These are phyloP conservation scores for Aphanomyces invadans DNA, from an alignment of 352 stramenopile species.

Conservation along the genomic window DNA sequence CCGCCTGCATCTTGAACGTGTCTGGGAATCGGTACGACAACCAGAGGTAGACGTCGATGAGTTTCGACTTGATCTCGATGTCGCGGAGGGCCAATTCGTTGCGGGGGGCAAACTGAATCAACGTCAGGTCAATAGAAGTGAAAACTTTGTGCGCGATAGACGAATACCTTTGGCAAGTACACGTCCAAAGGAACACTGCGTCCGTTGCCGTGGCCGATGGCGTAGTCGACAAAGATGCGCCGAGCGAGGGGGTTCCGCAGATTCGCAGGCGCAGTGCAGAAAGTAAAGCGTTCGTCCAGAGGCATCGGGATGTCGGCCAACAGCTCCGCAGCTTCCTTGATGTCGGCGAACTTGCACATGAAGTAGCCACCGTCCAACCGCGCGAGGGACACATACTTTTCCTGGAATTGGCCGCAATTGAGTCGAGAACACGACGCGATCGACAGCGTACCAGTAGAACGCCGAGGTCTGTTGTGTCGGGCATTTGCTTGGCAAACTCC, in stretches of 20 bases:
- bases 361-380: conserved; percentile 89
- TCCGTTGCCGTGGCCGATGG: conserved; percentile 52
- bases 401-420: too few species aligned
- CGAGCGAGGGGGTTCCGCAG: conserved; percentile 65
- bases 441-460: conserved; percentile 44
- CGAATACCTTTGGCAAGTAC: conserved; percentile 37
- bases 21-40: conserved; percentile 86
- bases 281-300: conserved; percentile 74
- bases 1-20: conserved; percentile 67
- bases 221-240: conserved; percentile 80
- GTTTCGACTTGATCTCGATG: conserved; percentile 87
- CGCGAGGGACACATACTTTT: conserved; percentile 81
- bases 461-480: conserved; percentile 54
- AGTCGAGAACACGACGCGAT: too few species aligned
- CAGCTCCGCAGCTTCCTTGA: conserved; percentile 60
- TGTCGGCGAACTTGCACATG: conserved; percentile 80
- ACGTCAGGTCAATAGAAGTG: too few species aligned
- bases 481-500: conserved; percentile 75
- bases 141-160: too few species aligned
- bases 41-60: conserved; percentile 94
- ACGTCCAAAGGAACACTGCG: conserved; percentile 78
- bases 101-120: conserved; percentile 18
- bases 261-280: conserved; percentile 86
- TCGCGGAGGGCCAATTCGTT: conserved; percentile 52
- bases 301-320: conserved; percentile 60